Evolutionary conservation across 2,329 filamentous ascomycete genomes (phyloP).

Genomic region (Diaporthe sp.): DNA sequence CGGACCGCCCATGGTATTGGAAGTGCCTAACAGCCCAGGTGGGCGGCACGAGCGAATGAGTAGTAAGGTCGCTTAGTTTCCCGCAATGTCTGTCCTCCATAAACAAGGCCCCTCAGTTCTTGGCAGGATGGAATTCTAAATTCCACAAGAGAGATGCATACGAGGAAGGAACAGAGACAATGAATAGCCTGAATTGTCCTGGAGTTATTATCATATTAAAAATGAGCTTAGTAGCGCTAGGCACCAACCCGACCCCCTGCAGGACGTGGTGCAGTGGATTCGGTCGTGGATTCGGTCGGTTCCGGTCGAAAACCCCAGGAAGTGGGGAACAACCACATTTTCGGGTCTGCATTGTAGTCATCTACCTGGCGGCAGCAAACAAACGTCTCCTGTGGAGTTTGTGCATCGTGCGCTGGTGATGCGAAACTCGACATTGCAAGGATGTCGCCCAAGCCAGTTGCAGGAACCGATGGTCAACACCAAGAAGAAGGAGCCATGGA

Average conservation of each 20-base stretch:
- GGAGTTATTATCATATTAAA: not conserved
- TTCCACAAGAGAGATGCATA: not conserved
- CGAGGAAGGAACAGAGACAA: not conserved
- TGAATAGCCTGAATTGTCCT: not conserved
- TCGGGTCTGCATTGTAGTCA: not conserved
- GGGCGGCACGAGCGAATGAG: not conserved
- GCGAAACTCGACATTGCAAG: not conserved
- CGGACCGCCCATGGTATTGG: not conserved
- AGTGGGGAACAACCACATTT: conserved; percentile 3
- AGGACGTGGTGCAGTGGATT: not conserved
- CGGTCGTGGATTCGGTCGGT: not conserved
- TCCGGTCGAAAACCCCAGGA: not conserved
- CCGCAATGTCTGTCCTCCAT: not conserved
- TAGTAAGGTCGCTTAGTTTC: not conserved
- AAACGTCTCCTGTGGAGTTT: not conserved
- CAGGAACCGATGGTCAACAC: not conserved
- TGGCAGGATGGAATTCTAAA: not conserved
- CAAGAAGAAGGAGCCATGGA: not conserved
- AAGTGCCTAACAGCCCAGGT: not conserved
- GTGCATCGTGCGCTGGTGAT: not conserved
- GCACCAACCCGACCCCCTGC: not conserved
- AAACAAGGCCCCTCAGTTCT: not conserved
- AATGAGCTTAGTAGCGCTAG: not conserved
- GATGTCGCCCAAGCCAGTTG: not conserved
- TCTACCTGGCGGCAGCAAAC: not conserved